phyloP scores from a whole-genome alignment of 148 eudicot genomes.

The Diospyros kaki region DNA sequence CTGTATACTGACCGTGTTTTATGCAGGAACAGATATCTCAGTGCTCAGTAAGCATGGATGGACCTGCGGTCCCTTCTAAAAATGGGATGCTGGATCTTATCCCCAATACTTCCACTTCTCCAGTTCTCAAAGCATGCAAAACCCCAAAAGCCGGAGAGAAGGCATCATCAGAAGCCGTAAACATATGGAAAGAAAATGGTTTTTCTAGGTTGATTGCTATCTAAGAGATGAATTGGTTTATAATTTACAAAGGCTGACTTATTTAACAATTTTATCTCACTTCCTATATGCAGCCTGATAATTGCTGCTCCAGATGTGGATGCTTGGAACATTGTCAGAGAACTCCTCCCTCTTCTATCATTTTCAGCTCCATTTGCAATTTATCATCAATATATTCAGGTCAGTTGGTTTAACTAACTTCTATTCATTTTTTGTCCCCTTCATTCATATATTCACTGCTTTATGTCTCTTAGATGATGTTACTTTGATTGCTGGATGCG shows the following conservation, averaged over 20 bases:
- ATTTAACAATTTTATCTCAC: not conserved
- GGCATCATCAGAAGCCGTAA: conserved; percentile 61
- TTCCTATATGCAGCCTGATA: conserved; percentile 59
- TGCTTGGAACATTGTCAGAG: conserved; percentile 69
- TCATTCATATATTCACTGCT: not conserved
- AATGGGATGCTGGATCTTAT: conserved; percentile 25
- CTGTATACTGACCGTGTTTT: conserved; percentile 2
- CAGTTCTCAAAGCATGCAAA: conserved; percentile 34
- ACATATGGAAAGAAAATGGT: conserved; percentile 79
- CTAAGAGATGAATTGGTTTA: not conserved
- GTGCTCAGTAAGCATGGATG: conserved; percentile 34
- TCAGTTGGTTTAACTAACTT: conserved; percentile 12
- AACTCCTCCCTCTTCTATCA: conserved; percentile 72
- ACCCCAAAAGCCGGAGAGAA: conserved; percentile 64
- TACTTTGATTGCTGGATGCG: not conserved
- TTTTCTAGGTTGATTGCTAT: conserved; percentile 62
- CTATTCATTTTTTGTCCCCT: not conserved
- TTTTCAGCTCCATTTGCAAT: conserved; percentile 87
- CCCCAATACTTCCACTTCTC: conserved; percentile 26
- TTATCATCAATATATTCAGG: conserved; percentile 92
- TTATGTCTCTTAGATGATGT: not conserved
- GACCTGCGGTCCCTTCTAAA: conserved; percentile 22
- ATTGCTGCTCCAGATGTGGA: conserved; percentile 82
- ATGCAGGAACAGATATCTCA: conserved; percentile 38
- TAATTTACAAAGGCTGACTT: not conserved